Percentiles rank a stretch among this genome's conserved stretches.
Conservation (phyloP, 2,329 filamentous ascomycete genomes). For the Fusarium irregulare region DNA sequence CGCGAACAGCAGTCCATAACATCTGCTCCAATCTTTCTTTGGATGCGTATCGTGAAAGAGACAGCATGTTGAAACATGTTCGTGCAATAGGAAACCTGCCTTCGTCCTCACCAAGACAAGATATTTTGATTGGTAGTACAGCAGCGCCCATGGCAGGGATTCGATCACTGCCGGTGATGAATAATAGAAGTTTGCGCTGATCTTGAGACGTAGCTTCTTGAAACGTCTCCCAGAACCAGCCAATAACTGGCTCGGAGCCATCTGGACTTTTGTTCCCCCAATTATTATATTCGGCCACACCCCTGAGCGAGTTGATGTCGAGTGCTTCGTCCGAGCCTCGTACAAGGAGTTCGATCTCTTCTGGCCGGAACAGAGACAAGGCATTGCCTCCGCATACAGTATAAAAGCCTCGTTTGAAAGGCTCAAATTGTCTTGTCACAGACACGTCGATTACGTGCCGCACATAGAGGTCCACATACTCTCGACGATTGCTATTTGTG, state of each 20-base stretch:
- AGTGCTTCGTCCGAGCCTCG: constrained; percentile 86
- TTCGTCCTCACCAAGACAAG: constrained; percentile 79
- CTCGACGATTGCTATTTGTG: constrained; percentile 83
- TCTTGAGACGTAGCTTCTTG: constrained; percentile 70
- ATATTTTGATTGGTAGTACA: constrained; percentile 79
- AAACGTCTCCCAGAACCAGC: constrained; percentile 93
- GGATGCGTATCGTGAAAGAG: constrained; percentile 77
- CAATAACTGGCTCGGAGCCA: constrained; percentile 73
- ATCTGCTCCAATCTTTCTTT: constrained; percentile 74
- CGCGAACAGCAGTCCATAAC: constrained; percentile 87
- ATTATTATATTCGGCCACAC: constrained; percentile 84
- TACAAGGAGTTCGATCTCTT: constrained; percentile 90
- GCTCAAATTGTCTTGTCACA: constrained; percentile 86
- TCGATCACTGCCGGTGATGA: constrained; percentile 90
- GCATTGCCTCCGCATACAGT: constrained; percentile 92
- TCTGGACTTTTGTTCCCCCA: constrained; percentile 72
- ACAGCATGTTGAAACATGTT: constrained; percentile 90
- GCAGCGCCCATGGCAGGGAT: constrained; percentile 90
- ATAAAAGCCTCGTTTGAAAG: constrained; percentile 94
- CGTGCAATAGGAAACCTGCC: constrained; percentile 84
- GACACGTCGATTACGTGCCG: constrained; percentile 82
- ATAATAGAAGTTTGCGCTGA: constrained; percentile 83
- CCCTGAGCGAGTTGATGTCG: constrained; percentile 79
- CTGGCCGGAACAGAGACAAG: constrained; percentile 84
- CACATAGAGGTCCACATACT: constrained; percentile 89